Conservation (phyloP, 495 filamentous ascomycete genomes). For the Aspergillus sclerotioniger region DNA sequence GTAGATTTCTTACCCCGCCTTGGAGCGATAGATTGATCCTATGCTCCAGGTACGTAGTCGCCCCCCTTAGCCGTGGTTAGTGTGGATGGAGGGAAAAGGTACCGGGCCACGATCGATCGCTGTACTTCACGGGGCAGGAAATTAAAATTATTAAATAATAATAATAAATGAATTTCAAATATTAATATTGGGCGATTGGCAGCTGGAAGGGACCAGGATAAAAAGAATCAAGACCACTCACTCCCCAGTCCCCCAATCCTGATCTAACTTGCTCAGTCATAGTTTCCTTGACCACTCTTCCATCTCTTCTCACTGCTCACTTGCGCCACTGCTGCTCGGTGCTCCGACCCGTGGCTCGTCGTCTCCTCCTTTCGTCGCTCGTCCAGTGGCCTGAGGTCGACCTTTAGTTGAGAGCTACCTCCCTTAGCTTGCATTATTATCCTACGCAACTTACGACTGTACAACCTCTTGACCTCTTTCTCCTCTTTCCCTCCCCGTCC, state of each 20-base stretch:
- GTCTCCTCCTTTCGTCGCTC: constrained; percentile 22
- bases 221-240: constrained; percentile 1
- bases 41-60: not conserved
- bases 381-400: constrained; percentile 25
- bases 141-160: not conserved
- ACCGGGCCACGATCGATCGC: not conserved
- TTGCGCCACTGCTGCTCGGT: constrained; percentile 26
- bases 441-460: constrained; percentile 16
- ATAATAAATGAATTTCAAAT: too few relatives aligned
- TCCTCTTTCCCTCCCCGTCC: constrained; percentile 12
- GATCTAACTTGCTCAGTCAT: constrained; percentile 15
- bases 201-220: not conserved
- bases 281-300: not conserved
- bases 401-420: constrained; percentile 2
- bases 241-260: too few relatives aligned
- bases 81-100: constrained; percentile 3
- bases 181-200: not conserved
- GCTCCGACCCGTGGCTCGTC: constrained; percentile 29
- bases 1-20: constrained; percentile 18
- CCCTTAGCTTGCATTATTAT: constrained; percentile 23
- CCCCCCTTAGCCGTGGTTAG: constrained; percentile 7
- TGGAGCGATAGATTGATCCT: constrained; percentile 13
- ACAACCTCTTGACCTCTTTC: constrained; percentile 23
- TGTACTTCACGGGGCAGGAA: not conserved
- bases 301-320: too few relatives aligned